Conservation (phyloP, 192 early-diverging fungal species). For the Oehlia diaphana region DNA sequence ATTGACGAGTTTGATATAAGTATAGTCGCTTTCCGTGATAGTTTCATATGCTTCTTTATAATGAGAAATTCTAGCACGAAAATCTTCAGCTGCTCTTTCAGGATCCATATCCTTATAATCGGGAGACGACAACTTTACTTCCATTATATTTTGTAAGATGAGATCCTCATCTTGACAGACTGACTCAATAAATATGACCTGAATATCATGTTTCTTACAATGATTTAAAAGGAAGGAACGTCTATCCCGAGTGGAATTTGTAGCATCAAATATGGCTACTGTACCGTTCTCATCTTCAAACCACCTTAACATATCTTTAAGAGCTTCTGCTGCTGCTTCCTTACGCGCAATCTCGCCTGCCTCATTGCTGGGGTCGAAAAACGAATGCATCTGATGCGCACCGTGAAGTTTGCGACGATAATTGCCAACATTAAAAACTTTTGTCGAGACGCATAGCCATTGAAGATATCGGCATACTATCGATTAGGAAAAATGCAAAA, state of each 20-base stretch:
- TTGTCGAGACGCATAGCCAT: slow-evolving; percentile 92
- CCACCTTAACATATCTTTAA: slow-evolving; percentile 93
- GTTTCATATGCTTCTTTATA: slow-evolving; percentile 93
- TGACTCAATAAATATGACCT: slow-evolving; percentile 96
- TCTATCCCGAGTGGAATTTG: slow-evolving; percentile 89
- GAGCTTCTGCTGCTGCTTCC: slow-evolving; percentile 78
- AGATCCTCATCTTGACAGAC: slow-evolving; percentile 90
- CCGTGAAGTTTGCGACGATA: slow-evolving; percentile 92
- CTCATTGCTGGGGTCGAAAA: slow-evolving; percentile 88
- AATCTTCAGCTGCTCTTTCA: slow-evolving; percentile 87
- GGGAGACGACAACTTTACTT: slow-evolving; percentile 93
- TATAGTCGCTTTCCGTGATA: slow-evolving; percentile 67
- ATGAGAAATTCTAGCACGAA: slow-evolving; percentile 87
- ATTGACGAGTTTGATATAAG: slow-evolving; percentile 95
- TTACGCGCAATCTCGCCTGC: slow-evolving; percentile 70
- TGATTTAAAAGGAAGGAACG: slow-evolving; percentile 71
- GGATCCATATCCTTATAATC: slow-evolving; percentile 92
- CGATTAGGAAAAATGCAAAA: not conserved
- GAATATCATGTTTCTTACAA: slow-evolving; percentile 71
- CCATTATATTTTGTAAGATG: slow-evolving; percentile 89
- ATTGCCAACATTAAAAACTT: slow-evolving; percentile 98
- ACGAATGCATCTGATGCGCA: slow-evolving; percentile 75
- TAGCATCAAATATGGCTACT: slow-evolving; percentile 98
- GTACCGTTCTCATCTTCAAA: slow-evolving; percentile 78
- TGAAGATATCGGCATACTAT: slow-evolving; percentile 87